Percentiles rank a stretch among this genome's conserved stretches.
These are phyloP conservation scores for Diplodia corticola DNA, from an alignment of 2,329 filamentous ascomycete species.

Conservation along the genomic window DNA sequence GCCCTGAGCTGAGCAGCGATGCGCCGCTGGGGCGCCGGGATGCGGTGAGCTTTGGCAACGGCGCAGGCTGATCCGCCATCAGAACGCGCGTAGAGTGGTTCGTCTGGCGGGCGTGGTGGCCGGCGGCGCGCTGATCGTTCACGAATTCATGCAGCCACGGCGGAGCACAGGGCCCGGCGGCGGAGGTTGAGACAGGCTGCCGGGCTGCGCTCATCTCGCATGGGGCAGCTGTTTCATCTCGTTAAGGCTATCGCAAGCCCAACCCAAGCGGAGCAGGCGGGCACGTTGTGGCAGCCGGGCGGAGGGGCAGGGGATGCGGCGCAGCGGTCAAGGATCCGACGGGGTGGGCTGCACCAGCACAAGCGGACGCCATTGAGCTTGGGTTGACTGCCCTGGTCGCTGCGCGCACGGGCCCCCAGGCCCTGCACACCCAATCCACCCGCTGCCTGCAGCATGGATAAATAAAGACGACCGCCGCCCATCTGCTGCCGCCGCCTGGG, in stretches of 20 bases:
- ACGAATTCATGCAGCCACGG: background rate
- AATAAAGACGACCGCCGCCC: conserved; percentile 18
- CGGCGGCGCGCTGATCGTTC: background rate
- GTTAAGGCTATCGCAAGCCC: conserved; percentile 18
- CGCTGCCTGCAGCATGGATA: conserved; percentile 18
- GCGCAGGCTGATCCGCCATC: background rate
- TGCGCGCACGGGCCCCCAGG: too few species aligned
- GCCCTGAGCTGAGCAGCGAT: conserved; percentile 1
- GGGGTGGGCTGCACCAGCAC: conserved; percentile 9
- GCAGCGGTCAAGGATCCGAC: conserved; percentile 20
- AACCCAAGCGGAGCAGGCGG: background rate
- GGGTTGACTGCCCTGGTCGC: background rate
- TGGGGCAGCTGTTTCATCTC: conserved; percentile 22
- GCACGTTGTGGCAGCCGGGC: conserved; percentile 17
- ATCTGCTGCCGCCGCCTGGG: background rate
- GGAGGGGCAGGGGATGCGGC: conserved; percentile 11
- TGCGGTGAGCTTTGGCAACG: conserved; percentile 5
- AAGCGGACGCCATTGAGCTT: conserved; percentile 3
- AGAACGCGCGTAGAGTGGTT: conserved; percentile 11
- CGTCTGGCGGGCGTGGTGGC: background rate
- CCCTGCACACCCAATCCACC: conserved; percentile 14
- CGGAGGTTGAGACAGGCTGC: conserved; percentile 2
- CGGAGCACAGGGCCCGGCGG: conserved; percentile 1
- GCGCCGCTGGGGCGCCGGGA: background rate
- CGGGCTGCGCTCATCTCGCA: conserved; percentile 20